phyloP scores from a whole-genome alignment of 2,329 filamentous ascomycete genomes.

The Xylogone sp. region DNA sequence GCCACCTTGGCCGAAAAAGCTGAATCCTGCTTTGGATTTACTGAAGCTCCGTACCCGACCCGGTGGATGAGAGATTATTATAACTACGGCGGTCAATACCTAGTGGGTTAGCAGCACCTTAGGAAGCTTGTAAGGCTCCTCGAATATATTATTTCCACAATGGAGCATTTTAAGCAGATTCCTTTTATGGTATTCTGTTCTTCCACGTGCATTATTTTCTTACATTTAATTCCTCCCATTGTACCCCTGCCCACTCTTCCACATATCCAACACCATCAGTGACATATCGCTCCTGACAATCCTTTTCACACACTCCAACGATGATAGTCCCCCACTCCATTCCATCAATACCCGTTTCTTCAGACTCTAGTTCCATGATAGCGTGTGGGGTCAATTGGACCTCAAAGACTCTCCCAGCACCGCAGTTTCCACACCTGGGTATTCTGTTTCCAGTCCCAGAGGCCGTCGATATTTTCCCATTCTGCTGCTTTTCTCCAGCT shows the following conservation, averaged over 20 bases:
- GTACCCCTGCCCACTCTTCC: slow-evolving; percentile 97
- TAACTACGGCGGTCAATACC: too few relatives aligned
- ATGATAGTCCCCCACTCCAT: slow-evolving; percentile 99
- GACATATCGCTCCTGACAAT: slow-evolving; percentile 65
- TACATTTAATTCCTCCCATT: slow-evolving; percentile 77
- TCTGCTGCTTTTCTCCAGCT: slow-evolving; percentile 8
- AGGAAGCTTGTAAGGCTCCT: too few relatives aligned
- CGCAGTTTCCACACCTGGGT: slow-evolving; percentile 75
- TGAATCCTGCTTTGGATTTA: neutral
- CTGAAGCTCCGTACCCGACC: neutral
- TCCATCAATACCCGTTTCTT: slow-evolving; percentile 68
- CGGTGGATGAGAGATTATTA: neutral
- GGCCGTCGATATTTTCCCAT: slow-evolving; percentile 20
- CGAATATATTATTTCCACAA: too few relatives aligned
- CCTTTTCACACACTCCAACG: slow-evolving; percentile 75
- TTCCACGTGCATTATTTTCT: neutral
- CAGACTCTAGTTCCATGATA: slow-evolving; percentile 82
- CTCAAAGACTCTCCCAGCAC: slow-evolving; percentile 76
- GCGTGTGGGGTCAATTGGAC: slow-evolving; percentile 88
- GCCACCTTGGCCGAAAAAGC: neutral
- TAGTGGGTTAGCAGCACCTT: too few relatives aligned
- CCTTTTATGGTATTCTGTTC: neutral
- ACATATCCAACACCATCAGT: slow-evolving; percentile 69
- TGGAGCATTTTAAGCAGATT: too few relatives aligned
- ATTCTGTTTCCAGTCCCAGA: slow-evolving; percentile 43